Conservation (phyloP, 768 basidiomycete species). For the Panaeolus cyanescens region DNA sequence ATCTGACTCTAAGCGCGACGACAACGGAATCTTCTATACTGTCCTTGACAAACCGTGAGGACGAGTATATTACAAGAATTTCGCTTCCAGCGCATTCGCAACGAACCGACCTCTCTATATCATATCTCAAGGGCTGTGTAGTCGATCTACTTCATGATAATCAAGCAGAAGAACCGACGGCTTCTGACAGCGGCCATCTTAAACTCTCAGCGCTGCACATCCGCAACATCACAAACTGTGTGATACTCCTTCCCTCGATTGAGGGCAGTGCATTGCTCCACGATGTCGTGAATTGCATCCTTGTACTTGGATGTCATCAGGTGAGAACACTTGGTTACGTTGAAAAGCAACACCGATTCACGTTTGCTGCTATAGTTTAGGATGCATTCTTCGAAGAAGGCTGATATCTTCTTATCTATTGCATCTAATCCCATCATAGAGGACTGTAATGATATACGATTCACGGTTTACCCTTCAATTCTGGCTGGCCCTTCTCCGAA, state of each 20-base stretch:
- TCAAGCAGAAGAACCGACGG: background rate
- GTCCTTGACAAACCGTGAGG: constrained; percentile 31
- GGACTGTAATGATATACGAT: constrained; percentile 61
- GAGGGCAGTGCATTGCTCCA: constrained; percentile 76
- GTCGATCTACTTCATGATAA: constrained; percentile 57
- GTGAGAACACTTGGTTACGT: constrained; percentile 36
- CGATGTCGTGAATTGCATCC: constrained; percentile 57
- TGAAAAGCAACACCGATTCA: background rate
- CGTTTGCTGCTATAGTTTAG: constrained; percentile 59
- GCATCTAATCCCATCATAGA: constrained; percentile 82
- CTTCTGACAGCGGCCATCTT: constrained; percentile 2
- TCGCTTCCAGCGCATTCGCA: constrained; percentile 38
- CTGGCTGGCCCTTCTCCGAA: constrained; percentile 20
- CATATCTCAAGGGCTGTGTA: constrained; percentile 67
- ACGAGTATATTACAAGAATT: constrained; percentile 46
- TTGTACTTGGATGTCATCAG: constrained; percentile 83
- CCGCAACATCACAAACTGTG: constrained; percentile 55
- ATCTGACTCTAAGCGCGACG: background rate
- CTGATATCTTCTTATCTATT: constrained; percentile 68
- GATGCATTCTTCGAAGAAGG: constrained; percentile 73
- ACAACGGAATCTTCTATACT: constrained; percentile 5
- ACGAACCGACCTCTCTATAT: constrained; percentile 60
- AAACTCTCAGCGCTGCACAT: constrained; percentile 63
- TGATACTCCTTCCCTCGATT: constrained; percentile 67
- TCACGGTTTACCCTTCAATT: constrained; percentile 58